Conservation (phyloP, 2,329 filamentous ascomycete genomes). For the Penicillium sumatraense region DNA sequence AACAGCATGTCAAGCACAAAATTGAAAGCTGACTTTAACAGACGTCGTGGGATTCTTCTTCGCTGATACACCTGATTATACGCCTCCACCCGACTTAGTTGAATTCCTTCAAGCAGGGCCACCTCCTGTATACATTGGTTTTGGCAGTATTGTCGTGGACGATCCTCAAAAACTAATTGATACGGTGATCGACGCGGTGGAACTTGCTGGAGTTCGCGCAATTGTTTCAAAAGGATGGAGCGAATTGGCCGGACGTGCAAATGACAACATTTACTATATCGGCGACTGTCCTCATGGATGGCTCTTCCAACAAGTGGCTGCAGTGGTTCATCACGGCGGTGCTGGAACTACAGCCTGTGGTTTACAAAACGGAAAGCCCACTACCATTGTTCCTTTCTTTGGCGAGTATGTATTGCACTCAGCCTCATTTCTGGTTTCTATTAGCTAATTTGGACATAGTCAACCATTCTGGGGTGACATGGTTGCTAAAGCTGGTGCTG, state of each 20-base stretch:
- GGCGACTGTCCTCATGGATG: slow-evolving; percentile 63
- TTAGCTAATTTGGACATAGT: slow-evolving; percentile 13
- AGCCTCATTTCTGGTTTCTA: too few relatives aligned
- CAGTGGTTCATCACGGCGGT: slow-evolving; percentile 64
- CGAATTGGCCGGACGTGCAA: slow-evolving; percentile 45
- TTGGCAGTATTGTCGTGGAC: slow-evolving; percentile 61
- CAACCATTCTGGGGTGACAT: slow-evolving; percentile 62
- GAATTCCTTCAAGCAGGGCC: slow-evolving; percentile 53
- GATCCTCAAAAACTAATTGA: slow-evolving; percentile 51
- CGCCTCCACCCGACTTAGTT: slow-evolving; percentile 44
- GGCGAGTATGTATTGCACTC: slow-evolving; percentile 48
- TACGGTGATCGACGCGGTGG: slow-evolving; percentile 55
- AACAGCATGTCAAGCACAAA: background rate
- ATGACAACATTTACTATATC: slow-evolving; percentile 53
- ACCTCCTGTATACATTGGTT: slow-evolving; percentile 60
- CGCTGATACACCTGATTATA: slow-evolving; percentile 40
- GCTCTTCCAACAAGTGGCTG: slow-evolving; percentile 61
- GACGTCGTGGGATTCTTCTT: slow-evolving; percentile 56
- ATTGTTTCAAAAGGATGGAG: slow-evolving; percentile 63
- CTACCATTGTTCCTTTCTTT: slow-evolving; percentile 62
- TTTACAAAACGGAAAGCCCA: slow-evolving; percentile 56
- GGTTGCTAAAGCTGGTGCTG: slow-evolving; percentile 55
- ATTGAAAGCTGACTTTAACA: slow-evolving; percentile 4
- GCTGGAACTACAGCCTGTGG: slow-evolving; percentile 64
- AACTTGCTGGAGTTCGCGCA: slow-evolving; percentile 53